Percentiles rank a stretch among this genome's conserved stretches.
These are phyloP conservation scores for Fusarium nisikadoi DNA, from an alignment of 2,329 filamentous ascomycete genomes.

Conservation along the genomic window DNA sequence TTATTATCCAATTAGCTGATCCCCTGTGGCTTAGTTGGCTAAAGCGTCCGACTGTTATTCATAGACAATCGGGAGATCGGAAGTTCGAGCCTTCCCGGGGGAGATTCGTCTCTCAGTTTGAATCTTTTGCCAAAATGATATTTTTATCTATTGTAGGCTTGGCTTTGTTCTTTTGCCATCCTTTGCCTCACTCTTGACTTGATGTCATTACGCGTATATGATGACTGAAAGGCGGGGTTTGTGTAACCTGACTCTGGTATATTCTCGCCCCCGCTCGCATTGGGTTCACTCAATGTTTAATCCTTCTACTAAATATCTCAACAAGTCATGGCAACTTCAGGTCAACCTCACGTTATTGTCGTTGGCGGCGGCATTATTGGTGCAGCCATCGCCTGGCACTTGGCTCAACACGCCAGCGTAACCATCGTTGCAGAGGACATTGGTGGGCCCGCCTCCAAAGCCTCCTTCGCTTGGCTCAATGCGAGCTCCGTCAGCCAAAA, in stretches of 20 bases:
- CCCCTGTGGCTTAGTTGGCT: slow-evolving; percentile 43
- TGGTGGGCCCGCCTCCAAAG: slow-evolving; percentile 15
- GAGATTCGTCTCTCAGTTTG: slow-evolving; percentile 4
- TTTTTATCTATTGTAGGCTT: rapidly evolving
- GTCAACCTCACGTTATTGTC: slow-evolving; percentile 11
- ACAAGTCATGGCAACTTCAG: background rate
- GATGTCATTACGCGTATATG: background rate
- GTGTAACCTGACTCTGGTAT: background rate
- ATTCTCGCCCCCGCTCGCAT: background rate
- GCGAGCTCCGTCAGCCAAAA: slow-evolving; percentile 16
- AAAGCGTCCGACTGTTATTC: slow-evolving; percentile 43
- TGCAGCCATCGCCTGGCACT: slow-evolving; percentile 30
- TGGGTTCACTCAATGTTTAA: background rate
- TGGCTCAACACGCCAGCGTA: slow-evolving; percentile 10
- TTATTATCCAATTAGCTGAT: slow-evolving; percentile 17
- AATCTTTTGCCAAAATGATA: rapidly evolving
- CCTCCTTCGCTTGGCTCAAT: slow-evolving; percentile 34
- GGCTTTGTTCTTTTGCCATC: background rate
- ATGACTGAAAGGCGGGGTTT: background rate
- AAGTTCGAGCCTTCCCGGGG: slow-evolving; percentile 47
- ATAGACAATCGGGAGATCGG: slow-evolving; percentile 46
- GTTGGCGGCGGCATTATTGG: slow-evolving; percentile 31
- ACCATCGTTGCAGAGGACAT: slow-evolving; percentile 28
- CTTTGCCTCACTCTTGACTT: background rate
- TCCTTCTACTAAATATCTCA: background rate